Base-by-base conservation (phyloP, 352 stramenopile species). In the Phytophthora citrophthora region DNA sequence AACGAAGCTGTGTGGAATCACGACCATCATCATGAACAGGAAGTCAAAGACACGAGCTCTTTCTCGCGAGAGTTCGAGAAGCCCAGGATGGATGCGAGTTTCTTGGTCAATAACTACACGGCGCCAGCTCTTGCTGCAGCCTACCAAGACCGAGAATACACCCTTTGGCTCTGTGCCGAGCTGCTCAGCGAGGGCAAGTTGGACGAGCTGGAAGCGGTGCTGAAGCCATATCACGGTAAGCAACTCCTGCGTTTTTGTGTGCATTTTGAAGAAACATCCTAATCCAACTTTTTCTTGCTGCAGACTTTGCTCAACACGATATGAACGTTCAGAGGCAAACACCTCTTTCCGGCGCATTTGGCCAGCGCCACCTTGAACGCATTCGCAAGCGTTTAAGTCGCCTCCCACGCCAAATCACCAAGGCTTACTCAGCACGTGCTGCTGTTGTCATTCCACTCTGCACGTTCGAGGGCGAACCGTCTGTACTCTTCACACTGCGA, bases 81-180 rank as follows among this genome's bases (percentile, higher is more conserved):
- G 68, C 83, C 83, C 8, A 55, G 58, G 12, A 89, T 89, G 76
- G 86, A 95, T 49, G 79, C 81, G 26, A 83, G 72, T 23, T 93
- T 93, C 54, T 72, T 99, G 36, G 93, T 98, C 7, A 91, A 98
- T 69, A 98, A 99, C 72, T 99, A 99, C 73, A 99, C 97, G 26
- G 93, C 96, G 27, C 88, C 96, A 4, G 90, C 94, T 23, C 86
- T 99, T 15, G 97, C 97, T 24, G 87, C 89, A 36, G 97, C 96
- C 1, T 92, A 99, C 32, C 85, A 98, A 63, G 96, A 99, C 79
- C 76, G 97, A 44, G 86, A 94, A 51, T 90, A 95, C 67, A 95
- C 86, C 5, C 67, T 95, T 16, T 85, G 85, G 31, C 61, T 88
- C 15, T 95, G 86, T 34, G 86, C 84, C 0, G 77, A 91, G 44